phyloP scores from a whole-genome alignment of 768 basidiomycete genomes.

The Tricholoma flavovirens region DNA sequence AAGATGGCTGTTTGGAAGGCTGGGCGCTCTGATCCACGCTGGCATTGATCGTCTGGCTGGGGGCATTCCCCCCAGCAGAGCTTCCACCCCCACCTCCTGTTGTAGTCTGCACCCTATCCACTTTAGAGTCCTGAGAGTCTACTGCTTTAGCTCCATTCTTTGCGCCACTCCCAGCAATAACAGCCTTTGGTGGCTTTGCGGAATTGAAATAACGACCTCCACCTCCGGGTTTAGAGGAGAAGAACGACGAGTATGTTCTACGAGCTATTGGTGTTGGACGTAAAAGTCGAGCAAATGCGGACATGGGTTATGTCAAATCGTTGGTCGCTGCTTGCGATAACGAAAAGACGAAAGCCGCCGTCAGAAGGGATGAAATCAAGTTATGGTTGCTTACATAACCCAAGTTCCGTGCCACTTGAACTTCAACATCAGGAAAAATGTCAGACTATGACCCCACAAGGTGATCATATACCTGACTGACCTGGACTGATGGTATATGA shows the following conservation, averaged over 20 bases:
- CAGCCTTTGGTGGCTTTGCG: conserved; percentile 55
- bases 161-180: conserved; percentile 28
- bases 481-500: too few relatives aligned
- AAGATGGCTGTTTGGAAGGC: conserved; percentile 1
- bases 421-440: too few relatives aligned
- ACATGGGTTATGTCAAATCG: conserved; percentile 32
- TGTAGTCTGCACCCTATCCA: conserved; percentile 16
- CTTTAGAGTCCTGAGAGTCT: conserved; percentile 15
- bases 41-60: conserved; percentile 5
- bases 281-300: conserved; percentile 45
- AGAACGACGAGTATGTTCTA: conserved; percentile 71
- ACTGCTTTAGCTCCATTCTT: conserved; percentile 26
- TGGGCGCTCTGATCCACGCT: conserved; percentile 8
- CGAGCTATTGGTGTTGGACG: conserved; percentile 41
- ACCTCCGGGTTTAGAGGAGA: conserved; percentile 66
- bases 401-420: too few relatives aligned
- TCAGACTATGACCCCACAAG: too few relatives aligned
- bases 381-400: not conserved
- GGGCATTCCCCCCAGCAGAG: not conserved
- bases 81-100: conserved; percentile 2
- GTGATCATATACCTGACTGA: too few relatives aligned
- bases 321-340: conserved; percentile 8
- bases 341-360: conserved; percentile 1
- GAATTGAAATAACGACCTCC: conserved; percentile 72
- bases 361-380: not conserved